Evolutionary conservation across 805 yeast species (phyloP), one percentile per base, ranked within the genome.

Genomic region (Cyberlindnera subsufficiens): DNA sequence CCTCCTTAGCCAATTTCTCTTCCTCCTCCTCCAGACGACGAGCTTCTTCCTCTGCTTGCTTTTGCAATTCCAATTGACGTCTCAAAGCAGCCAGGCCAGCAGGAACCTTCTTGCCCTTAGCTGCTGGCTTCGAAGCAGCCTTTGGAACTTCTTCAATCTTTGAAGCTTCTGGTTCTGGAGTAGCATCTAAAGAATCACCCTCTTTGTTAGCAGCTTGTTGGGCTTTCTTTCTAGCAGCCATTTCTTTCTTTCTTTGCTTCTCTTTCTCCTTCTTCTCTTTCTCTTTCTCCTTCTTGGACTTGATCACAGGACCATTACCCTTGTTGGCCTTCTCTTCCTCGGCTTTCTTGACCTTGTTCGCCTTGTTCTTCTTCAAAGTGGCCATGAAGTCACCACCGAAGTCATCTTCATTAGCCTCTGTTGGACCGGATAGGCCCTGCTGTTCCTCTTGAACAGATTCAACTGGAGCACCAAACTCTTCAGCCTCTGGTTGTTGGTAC

Each of bases 221-320:
- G 32, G 49, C 48, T 66, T 88, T 89, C 77, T 88, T 89, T 67
- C 80, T 83, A 42, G 81, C 85, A 35, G 96, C 96, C 46, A 80
- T 77, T 55, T 87, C 95, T 69, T 87, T 89, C 82, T 91, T 91
- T 65, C 81, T 76, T 55, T 82, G 86, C 73, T 91, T 91, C 61
- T 86, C 95, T 52, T 78, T 80, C 64, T 90, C 96, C 65, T 91
- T 95, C 79, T 86, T 87, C 66, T 93, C 96, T 70, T 82, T 90
- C 69, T 91, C 95, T 68, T 85, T 86, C 59, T 86, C 98, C 68
- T 91, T 89, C 77, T 91, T 93, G 44, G 91, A 79, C 66, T 90
- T 88, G 59, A 89, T 72, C 51, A 79, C 75, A 38, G 91, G 88
- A 27, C 77, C 88, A 29, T 61, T 66, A 38, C 73, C 78, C 40